phyloP scores from a whole-genome alignment of 2,329 filamentous ascomycete species.

The Neophaeococcomyces aloes region DNA sequence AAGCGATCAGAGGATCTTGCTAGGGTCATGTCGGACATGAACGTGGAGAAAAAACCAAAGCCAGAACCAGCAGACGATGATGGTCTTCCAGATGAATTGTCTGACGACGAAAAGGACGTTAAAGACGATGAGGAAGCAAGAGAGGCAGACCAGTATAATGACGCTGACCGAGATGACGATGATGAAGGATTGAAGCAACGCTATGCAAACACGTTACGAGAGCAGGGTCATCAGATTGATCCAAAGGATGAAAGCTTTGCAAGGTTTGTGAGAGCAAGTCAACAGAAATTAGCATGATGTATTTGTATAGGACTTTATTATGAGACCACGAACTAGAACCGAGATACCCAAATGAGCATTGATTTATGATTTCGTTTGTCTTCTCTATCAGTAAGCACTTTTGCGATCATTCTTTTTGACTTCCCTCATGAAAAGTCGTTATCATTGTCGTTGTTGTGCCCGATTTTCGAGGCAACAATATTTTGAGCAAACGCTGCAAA shows the following conservation, averaged over 20 bases:
- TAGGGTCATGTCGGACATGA: constrained; percentile 92
- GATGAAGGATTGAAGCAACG: constrained; percentile 58
- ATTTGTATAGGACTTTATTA: neutral
- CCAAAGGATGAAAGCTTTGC: constrained; percentile 43
- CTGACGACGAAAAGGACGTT: constrained; percentile 26
- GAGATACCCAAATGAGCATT: constrained; percentile 17
- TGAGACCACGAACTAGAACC: constrained; percentile 9
- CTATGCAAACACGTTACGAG: constrained; percentile 64
- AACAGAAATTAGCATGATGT: neutral
- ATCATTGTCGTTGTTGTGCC: too few relatives aligned
- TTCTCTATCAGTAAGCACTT: too few relatives aligned
- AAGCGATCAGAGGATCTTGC: constrained; percentile 71
- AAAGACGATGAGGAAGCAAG: constrained; percentile 42
- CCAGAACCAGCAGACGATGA: constrained; percentile 37
- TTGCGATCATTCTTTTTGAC: too few relatives aligned
- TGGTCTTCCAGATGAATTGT: constrained; percentile 26
- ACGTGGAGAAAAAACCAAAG: constrained; percentile 34
- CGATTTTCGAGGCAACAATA: too few relatives aligned
- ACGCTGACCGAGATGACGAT: constrained; percentile 49
- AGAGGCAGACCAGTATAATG: constrained; percentile 37
- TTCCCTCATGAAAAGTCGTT: too few relatives aligned
- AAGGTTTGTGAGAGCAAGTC: constrained; percentile 24
- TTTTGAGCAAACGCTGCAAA: too few relatives aligned
- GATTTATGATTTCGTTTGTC: constrained; percentile 9
- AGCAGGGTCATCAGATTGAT: constrained; percentile 35